Percentiles rank a stretch among this genome's conserved stretches.
Evolutionary conservation across 352 stramenopile species (phyloP).

Genomic region (Pythium brachiatum): DNA sequence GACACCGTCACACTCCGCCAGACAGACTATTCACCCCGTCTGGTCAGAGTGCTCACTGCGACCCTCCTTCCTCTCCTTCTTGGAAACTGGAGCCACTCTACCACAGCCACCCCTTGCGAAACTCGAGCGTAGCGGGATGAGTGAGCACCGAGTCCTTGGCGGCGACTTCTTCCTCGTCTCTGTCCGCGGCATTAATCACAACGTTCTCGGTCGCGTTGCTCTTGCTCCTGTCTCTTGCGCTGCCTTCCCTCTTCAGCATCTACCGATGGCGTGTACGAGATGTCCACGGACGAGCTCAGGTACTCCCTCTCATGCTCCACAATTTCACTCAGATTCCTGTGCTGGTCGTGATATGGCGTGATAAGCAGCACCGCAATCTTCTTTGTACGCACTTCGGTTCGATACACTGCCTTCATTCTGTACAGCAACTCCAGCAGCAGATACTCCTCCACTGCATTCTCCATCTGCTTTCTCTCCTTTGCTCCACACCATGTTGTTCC

Average conservation of each 20-base stretch:
- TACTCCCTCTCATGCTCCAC: too few relatives aligned
- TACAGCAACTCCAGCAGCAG: too few relatives aligned
- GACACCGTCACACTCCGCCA: not conserved
- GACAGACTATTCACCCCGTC: not conserved
- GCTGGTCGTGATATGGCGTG: too few relatives aligned
- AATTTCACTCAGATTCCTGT: too few relatives aligned
- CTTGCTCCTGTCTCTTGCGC: not conserved
- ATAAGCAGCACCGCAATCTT: too few relatives aligned
- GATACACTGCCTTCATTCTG: too few relatives aligned
- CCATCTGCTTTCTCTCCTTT: too few relatives aligned
- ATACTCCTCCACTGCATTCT: too few relatives aligned
- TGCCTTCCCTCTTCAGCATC: not conserved
- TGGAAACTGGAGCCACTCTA: not conserved
- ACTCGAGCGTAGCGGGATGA: not conserved
- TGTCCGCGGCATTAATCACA: not conserved
- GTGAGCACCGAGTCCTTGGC: not conserved
- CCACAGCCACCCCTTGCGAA: not conserved
- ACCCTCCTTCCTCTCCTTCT: not conserved
- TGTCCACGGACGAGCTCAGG: too few relatives aligned
- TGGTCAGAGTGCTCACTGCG: not conserved
- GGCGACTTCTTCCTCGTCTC: not conserved
- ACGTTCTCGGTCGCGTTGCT: not conserved
- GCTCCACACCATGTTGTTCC: too few relatives aligned
- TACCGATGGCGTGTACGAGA: too few relatives aligned
- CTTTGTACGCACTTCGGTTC: too few relatives aligned